A percentile compares a stretch with the other conserved stretches of the same genome.
Evolutionary conservation across 2,329 filamentous ascomycete genomes (phyloP).

Genomic region (Whalleya microplaca): DNA sequence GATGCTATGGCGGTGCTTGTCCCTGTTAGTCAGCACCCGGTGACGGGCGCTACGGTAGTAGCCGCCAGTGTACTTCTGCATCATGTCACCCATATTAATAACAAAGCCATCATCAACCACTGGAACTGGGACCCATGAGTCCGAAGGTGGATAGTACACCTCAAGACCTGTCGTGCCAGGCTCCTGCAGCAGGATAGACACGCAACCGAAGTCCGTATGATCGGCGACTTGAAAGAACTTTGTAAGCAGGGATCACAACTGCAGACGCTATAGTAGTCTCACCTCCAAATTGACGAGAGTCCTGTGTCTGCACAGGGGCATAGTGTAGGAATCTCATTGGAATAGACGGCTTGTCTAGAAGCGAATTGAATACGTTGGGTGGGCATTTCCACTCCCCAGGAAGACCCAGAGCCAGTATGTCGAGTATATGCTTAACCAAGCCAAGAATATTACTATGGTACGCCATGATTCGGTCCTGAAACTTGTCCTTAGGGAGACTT

Average conservation of each 20-base stretch:
- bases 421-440: slow-evolving; percentile 25
- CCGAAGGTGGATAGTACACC: slow-evolving; percentile 26
- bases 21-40: slow-evolving; percentile 30
- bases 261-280: too few species aligned
- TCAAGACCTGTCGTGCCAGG: slow-evolving; percentile 31
- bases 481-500: slow-evolving; percentile 18
- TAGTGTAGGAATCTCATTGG: slow-evolving; percentile 31
- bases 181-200: slow-evolving; percentile 37
- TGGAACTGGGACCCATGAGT: slow-evolving; percentile 35
- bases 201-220: slow-evolving; percentile 36
- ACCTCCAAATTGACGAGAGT: slow-evolving; percentile 28
- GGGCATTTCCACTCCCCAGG: slow-evolving; percentile 24
- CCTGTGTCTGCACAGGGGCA: slow-evolving; percentile 12
- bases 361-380: slow-evolving; percentile 17
- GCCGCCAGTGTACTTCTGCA: slow-evolving; percentile 35
- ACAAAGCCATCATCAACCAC: slow-evolving; percentile 37
- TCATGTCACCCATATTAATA: slow-evolving; percentile 43
- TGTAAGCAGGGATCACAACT: too few species aligned
- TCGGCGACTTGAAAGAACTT: slow-evolving; percentile 19
- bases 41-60: slow-evolving; percentile 34
- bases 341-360: slow-evolving; percentile 20
- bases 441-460: slow-evolving; percentile 32
- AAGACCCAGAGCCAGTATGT: slow-evolving; percentile 24
- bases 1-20: slow-evolving; percentile 30
- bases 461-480: slow-evolving; percentile 25